Conservation (phyloP, 2,329 filamentous ascomycete genomes). For the Sarocladium strictum region DNA sequence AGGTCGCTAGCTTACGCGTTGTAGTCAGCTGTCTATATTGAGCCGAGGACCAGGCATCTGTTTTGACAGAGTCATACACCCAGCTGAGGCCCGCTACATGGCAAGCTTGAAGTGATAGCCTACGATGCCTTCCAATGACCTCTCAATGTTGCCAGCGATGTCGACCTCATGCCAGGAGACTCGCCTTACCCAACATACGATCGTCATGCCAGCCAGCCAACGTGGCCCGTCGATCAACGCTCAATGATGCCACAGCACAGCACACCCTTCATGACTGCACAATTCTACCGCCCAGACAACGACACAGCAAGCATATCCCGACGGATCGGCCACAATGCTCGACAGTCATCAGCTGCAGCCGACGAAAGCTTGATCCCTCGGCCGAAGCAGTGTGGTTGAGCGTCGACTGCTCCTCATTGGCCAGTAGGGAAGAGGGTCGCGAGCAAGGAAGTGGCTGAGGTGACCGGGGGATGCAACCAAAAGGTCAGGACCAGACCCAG, state of each 20-base stretch:
- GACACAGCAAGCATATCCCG: background rate
- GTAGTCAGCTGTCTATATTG: no score
- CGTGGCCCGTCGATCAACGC: background rate
- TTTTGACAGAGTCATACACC: no score
- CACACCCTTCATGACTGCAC: background rate
- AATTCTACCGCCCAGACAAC: background rate
- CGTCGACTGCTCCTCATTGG: background rate
- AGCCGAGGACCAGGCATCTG: no score
- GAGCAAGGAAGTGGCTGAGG: conserved; percentile 9
- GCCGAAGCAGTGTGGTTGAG: background rate
- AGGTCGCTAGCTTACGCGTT: no score
- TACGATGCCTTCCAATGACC: background rate
- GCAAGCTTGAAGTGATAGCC: background rate
- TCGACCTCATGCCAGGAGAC: background rate
- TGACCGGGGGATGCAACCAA: background rate
- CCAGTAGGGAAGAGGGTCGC: background rate
- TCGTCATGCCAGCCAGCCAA: background rate
- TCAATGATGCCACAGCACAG: background rate
- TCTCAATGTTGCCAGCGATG: background rate
- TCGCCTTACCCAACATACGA: background rate
- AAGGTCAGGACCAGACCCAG: background rate
- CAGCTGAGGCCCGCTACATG: background rate
- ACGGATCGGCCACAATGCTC: background rate
- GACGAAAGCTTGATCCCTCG: background rate
- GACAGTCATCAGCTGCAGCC: background rate